Evolutionary conservation across 2,329 filamentous ascomycete species (phyloP).

Genomic region (Xylariaceae sp.): DNA sequence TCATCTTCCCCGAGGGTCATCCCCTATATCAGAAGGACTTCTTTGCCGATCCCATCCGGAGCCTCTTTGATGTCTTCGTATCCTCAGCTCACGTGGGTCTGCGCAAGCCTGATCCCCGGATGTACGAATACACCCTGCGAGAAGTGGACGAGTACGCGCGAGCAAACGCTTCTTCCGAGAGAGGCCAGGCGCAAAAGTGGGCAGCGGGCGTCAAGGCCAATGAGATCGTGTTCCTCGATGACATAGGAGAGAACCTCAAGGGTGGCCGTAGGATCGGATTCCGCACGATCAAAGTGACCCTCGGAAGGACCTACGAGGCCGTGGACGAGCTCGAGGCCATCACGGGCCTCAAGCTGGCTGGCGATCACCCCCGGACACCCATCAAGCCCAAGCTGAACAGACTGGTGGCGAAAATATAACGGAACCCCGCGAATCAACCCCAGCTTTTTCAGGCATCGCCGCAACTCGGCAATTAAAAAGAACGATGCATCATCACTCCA

Average conservation of each 20-base stretch:
- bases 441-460: neutral
- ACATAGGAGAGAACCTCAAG: conserved; percentile 91
- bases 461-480: neutral
- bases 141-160: conserved; percentile 59
- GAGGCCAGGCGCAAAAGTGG: conserved; percentile 41
- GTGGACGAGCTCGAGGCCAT: conserved; percentile 73
- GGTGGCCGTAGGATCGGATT: conserved; percentile 69
- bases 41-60: conserved; percentile 52
- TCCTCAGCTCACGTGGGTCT: conserved; percentile 81
- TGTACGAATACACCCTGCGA: conserved; percentile 70
- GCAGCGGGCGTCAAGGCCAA: conserved; percentile 49
- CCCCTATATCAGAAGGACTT: conserved; percentile 54
- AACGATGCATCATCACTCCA: neutral
- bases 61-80: conserved; percentile 80
- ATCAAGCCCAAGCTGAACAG: conserved; percentile 35
- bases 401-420: conserved; percentile 41
- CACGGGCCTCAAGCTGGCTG: conserved; percentile 62
- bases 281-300: conserved; percentile 74
- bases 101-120: conserved; percentile 76
- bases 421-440: neutral
- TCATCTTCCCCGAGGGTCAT: conserved; percentile 75
- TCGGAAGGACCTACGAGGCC: conserved; percentile 74
- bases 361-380: conserved; percentile 47
- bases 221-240: conserved; percentile 84
- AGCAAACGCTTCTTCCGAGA: conserved; percentile 40